Percentiles rank a stretch among this genome's conserved stretches.
Evolutionary conservation across 2,329 filamentous ascomycete genomes (phyloP).

Genomic region (Didymella exigua): DNA sequence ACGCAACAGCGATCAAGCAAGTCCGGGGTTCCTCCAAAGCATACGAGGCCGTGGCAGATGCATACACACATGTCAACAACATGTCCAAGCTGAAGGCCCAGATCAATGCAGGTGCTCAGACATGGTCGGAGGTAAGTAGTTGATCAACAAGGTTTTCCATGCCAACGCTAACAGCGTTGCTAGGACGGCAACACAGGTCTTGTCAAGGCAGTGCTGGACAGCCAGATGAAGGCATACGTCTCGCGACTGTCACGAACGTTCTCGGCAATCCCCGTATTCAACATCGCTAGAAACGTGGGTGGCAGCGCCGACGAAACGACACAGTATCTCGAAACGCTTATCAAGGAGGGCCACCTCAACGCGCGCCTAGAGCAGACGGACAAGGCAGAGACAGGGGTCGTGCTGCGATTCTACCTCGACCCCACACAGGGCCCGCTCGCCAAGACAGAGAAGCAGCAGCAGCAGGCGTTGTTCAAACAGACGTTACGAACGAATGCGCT

Average conservation of each 20-base stretch:
- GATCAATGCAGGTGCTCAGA: conserved; percentile 61
- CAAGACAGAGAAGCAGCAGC: conserved; percentile 49
- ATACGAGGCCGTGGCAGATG: conserved; percentile 72
- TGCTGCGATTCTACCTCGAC: conserved; percentile 60
- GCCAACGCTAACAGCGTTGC: conserved; percentile 23
- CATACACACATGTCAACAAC: conserved; percentile 62
- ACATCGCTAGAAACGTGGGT: conserved; percentile 59
- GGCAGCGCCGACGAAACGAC: conserved; percentile 58
- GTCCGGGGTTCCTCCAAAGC: conserved; percentile 67
- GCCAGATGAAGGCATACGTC: conserved; percentile 78
- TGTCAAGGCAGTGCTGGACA: conserved; percentile 69
- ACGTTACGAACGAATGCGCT: conserved; percentile 58
- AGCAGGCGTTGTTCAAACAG: conserved; percentile 55
- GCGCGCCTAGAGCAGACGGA: conserved; percentile 56
- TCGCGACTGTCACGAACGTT: conserved; percentile 76
- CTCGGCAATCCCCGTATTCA: conserved; percentile 62
- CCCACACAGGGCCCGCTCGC: conserved; percentile 45
- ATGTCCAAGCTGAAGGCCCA: conserved; percentile 67
- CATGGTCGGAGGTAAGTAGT: conserved; percentile 64
- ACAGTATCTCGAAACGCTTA: conserved; percentile 60
- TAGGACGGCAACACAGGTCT: conserved; percentile 76
- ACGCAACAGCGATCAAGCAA: conserved; percentile 58
- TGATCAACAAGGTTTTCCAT: neutral
- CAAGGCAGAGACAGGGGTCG: conserved; percentile 48
- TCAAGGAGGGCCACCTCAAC: conserved; percentile 57